phyloP scores from a whole-genome alignment of 2,329 filamentous ascomycete species.

The Capronia americana region DNA sequence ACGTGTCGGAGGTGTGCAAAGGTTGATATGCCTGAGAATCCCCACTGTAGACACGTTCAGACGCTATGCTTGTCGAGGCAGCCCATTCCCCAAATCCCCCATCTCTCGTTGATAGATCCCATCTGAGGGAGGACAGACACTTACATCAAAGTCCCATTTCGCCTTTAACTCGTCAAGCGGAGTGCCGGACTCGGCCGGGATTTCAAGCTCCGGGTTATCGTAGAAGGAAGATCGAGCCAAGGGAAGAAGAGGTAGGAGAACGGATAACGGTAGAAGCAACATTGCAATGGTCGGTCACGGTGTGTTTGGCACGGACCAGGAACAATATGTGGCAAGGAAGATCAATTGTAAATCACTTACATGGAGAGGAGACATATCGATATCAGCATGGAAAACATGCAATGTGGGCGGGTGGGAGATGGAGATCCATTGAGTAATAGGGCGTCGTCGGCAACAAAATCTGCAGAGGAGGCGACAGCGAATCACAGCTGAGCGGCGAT shows the following conservation, averaged over 20 bases:
- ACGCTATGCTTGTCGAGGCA: not conserved
- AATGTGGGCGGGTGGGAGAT: not conserved
- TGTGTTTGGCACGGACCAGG: not conserved
- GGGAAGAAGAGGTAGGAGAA: conserved; percentile 26
- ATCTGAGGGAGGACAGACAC: conserved; percentile 10
- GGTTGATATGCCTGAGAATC: conserved; percentile 75
- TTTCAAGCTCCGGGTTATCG: conserved; percentile 50
- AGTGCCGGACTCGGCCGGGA: conserved; percentile 41
- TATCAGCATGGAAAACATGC: not conserved
- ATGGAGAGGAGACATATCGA: not conserved
- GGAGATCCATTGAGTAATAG: conserved; percentile 11
- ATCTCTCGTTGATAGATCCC: not conserved
- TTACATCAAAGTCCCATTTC: conserved; percentile 58
- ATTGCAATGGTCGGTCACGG: not conserved
- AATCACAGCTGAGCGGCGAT: conserved; percentile 9
- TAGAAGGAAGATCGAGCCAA: conserved; percentile 44
- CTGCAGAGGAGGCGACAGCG: not conserved
- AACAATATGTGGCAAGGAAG: not conserved
- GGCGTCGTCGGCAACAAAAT: not conserved
- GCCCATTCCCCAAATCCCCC: not conserved
- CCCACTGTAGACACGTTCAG: conserved; percentile 54
- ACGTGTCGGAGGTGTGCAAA: conserved; percentile 74
- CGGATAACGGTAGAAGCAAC: conserved; percentile 13
- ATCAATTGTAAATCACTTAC: not conserved
- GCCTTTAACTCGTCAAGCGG: conserved; percentile 51